Evolutionary conservation across 495 filamentous ascomycete genomes (phyloP).

Genomic region (Apodospora peruviana): DNA sequence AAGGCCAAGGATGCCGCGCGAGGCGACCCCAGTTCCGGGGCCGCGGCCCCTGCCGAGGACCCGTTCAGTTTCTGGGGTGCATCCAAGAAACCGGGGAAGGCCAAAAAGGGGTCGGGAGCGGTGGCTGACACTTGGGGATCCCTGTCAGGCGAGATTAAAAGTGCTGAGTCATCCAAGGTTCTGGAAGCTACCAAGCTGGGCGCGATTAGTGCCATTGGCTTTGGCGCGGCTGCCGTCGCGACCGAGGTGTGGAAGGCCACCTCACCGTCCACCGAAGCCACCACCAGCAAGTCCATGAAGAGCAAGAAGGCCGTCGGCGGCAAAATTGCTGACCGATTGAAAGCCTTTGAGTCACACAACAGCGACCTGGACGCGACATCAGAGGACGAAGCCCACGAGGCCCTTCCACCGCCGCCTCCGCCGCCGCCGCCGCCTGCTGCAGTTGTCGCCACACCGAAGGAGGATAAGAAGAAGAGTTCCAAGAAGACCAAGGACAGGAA

Average conservation of each 20-base stretch:
- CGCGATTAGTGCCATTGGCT: conserved; percentile 10
- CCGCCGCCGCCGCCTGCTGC: conserved; percentile 6
- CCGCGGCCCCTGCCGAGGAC: conserved; percentile 16
- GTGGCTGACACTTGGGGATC: conserved; percentile 10
- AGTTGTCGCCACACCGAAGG: conserved; percentile 6
- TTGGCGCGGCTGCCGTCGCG: conserved; percentile 1
- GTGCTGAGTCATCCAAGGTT: conserved; percentile 38
- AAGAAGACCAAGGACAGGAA: conserved; percentile 22
- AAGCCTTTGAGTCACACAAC: conserved; percentile 46
- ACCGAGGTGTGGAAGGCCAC: conserved; percentile 29
- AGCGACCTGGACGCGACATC: conserved; percentile 22
- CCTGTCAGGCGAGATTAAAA: conserved; percentile 22
- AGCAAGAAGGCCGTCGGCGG: conserved; percentile 38
- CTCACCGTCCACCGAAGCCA: conserved; percentile 26
- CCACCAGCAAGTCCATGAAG: conserved; percentile 27
- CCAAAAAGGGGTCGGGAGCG: conserved; percentile 21
- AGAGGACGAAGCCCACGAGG: conserved; percentile 6
- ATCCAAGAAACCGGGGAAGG: conserved; percentile 28
- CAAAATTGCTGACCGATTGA: conserved; percentile 48
- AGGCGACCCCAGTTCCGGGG: conserved; percentile 1
- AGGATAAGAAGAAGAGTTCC: conserved; percentile 20
- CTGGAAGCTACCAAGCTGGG: conserved; percentile 26
- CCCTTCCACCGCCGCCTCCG: conserved; percentile 16
- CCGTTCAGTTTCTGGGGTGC: conserved; percentile 46
- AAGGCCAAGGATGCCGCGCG: conserved; percentile 22